Percentiles rank a stretch among this genome's conserved stretches.
phyloP scores from a whole-genome alignment of 2,329 filamentous ascomycete species.

The Cryphonectria japonica region DNA sequence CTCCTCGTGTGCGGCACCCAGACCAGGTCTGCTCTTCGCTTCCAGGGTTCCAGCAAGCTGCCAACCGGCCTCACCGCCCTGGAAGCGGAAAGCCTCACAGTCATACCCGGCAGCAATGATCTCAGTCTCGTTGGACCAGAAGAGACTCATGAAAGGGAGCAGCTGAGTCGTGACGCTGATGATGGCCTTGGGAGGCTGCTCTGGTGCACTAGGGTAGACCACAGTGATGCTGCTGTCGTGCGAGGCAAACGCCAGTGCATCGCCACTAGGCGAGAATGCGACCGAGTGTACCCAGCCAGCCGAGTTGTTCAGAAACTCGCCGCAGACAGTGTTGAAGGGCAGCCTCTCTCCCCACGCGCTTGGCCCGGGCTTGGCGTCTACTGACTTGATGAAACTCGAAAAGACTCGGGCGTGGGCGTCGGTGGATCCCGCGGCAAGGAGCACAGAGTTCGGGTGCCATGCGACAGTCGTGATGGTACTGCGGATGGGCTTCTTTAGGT shows the following conservation, averaged over 20 bases:
- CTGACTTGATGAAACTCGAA: slow-evolving; percentile 93
- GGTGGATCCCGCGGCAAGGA: slow-evolving; percentile 93
- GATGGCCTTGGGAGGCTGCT: slow-evolving; percentile 88
- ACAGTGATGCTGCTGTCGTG: slow-evolving; percentile 97
- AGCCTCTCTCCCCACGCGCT: slow-evolving; percentile 92
- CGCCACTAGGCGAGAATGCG: slow-evolving; percentile 87
- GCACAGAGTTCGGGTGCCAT: slow-evolving; percentile 97
- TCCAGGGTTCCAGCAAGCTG: slow-evolving; percentile 81
- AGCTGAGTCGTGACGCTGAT: slow-evolving; percentile 88
- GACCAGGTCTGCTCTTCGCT: slow-evolving; percentile 65
- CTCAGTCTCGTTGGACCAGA: slow-evolving; percentile 91
- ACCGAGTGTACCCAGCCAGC: slow-evolving; percentile 96
- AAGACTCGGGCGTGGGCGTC: slow-evolving; percentile 96
- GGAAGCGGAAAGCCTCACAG: slow-evolving; percentile 87
- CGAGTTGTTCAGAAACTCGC: slow-evolving; percentile 93
- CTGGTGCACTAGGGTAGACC: slow-evolving; percentile 89
- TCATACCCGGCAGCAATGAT: slow-evolving; percentile 95
- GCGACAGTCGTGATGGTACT: slow-evolving; percentile 93
- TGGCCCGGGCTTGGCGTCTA: slow-evolving; percentile 83
- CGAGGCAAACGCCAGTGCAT: slow-evolving; percentile 90
- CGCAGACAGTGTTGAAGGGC: slow-evolving; percentile 98
- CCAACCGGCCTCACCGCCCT: slow-evolving; percentile 80
- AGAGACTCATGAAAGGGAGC: slow-evolving; percentile 86
- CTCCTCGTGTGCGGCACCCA: slow-evolving; percentile 74
- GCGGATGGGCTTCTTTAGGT: slow-evolving; percentile 97